Base-by-base conservation (phyloP, 306 rosid species). In the Albizia julibrissin region DNA sequence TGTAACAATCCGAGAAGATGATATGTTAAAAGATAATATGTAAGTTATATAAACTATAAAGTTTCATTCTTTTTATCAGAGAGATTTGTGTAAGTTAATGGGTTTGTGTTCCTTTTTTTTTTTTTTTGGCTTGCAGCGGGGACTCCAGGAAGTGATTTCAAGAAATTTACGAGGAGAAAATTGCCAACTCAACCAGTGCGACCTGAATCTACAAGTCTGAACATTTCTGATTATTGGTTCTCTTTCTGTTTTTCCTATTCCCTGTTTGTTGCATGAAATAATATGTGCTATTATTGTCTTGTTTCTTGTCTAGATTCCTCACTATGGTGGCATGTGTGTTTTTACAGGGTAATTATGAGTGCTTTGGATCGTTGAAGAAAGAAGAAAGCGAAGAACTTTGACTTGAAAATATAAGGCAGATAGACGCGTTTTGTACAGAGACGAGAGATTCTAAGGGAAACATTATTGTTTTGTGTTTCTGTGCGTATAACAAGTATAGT, bases 351-450 rank as follows among this genome's bases (percentile, higher is more conserved):
- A 69, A 87, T 91, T 68, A 66, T 79, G 88, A 90, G 86, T 78
- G 90, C 90, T 75, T 76, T 88, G 85, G 98, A 95, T 88, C 93
- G 93, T 64, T 89, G 92, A 94, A 76, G 91, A 94, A 75, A 76
- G 87, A 83, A 74, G 81, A 80, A 69, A 73, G 78, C 16, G 71
- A 86, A 12, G 82, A 76, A 78, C 58, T 86, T 83, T 31, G 56
- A 50, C 27, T 54, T 8, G 44, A 69, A 76, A 77, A 79, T 71
- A 69, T 52, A 19, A 79, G 54, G 66, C 88, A 80, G 82, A 75
- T 83, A 80, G 83, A 75, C 77, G 47, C 15, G 69, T 61, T 81
- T 81, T 86, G 75, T 88, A 84, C 81, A 83, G 13, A 49, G 74
- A 62, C 74, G 83, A 74, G 69, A 81, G 73, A 75, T 82, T 80